Evolutionary conservation across 129 eudicot genomes (phyloP).

Genomic region (Gnaphalium uliginosum): DNA sequence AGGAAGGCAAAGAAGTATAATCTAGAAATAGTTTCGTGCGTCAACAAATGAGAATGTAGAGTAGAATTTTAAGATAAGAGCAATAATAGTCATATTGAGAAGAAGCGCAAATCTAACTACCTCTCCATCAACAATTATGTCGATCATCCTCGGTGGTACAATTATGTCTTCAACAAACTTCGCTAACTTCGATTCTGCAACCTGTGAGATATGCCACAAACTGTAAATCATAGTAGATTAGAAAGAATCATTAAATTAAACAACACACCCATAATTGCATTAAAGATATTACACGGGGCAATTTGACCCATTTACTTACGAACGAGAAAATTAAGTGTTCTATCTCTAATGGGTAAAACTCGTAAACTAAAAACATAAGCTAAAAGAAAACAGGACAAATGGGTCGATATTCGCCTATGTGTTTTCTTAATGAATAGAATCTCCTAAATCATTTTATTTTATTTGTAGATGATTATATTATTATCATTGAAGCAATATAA

Average conservation of each 20-base stretch:
- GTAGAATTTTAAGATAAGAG: constrained; percentile 6
- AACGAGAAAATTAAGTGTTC: background rate
- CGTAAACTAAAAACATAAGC: too few relatives aligned
- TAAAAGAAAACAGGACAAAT: background rate
- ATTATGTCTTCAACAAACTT: constrained; percentile 97
- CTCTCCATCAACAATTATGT: constrained; percentile 95
- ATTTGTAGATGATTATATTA: too few relatives aligned
- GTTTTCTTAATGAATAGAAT: background rate
- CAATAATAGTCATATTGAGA: background rate
- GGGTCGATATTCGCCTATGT: background rate
- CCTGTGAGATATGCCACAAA: constrained; percentile 53
- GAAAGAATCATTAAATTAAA: background rate
- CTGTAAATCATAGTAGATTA: constrained; percentile 17
- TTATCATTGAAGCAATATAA: background rate
- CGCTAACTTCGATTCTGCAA: constrained; percentile 93
- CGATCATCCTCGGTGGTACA: constrained; percentile 98
- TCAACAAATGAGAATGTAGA: too few relatives aligned
- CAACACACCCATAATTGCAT: background rate
- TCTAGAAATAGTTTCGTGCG: background rate
- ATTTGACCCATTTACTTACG: background rate
- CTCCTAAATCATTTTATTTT: background rate
- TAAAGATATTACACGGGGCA: background rate
- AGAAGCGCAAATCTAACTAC: constrained; percentile 37
- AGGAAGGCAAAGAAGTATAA: background rate
- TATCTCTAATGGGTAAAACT: background rate